Conservation (phyloP, 805 yeast genomes). For the Spathaspora gorwiae region DNA sequence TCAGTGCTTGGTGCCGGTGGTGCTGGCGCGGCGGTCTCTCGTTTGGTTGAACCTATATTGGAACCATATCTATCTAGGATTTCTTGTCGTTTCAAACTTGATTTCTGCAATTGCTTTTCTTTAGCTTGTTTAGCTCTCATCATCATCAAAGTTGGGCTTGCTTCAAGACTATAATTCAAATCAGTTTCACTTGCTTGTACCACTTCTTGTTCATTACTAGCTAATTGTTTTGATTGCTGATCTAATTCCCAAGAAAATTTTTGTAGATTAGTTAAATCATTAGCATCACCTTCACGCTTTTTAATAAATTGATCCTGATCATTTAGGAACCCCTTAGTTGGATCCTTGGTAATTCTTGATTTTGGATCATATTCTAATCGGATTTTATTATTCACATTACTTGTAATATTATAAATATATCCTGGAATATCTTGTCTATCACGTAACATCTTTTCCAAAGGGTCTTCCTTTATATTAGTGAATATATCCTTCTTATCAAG, state of each 20-base stretch:
- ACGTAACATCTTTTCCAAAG: constrained; percentile 46
- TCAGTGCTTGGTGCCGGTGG: not conserved
- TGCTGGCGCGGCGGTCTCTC: no score
- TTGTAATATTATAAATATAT: constrained; percentile 47
- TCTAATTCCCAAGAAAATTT: constrained; percentile 33
- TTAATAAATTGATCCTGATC: constrained; percentile 49
- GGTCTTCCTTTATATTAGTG: constrained; percentile 24
- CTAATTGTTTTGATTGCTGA: constrained; percentile 5
- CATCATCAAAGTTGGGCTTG: constrained; percentile 35
- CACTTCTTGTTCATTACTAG: not conserved
- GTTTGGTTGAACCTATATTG: no score
- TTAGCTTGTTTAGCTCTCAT: constrained; percentile 19
- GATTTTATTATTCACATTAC: constrained; percentile 12
- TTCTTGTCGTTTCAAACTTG: constrained; percentile 9
- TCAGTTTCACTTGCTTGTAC: constrained; percentile 13
- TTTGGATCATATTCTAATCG: constrained; percentile 50
- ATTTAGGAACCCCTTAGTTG: constrained; percentile 27
- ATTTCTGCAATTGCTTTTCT: constrained; percentile 11
- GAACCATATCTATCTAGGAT: constrained; percentile 16
- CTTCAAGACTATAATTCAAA: constrained; percentile 28
- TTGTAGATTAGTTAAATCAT: constrained; percentile 21
- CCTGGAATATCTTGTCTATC: constrained; percentile 72
- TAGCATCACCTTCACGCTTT: constrained; percentile 26
- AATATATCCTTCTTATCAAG: constrained; percentile 22
- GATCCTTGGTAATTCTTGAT: constrained; percentile 35